Evolutionary conservation across 768 basidiomycete genomes (phyloP), one percentile per base, ranked within the genome.

Genomic region (Tricholoma flavovirens): DNA sequence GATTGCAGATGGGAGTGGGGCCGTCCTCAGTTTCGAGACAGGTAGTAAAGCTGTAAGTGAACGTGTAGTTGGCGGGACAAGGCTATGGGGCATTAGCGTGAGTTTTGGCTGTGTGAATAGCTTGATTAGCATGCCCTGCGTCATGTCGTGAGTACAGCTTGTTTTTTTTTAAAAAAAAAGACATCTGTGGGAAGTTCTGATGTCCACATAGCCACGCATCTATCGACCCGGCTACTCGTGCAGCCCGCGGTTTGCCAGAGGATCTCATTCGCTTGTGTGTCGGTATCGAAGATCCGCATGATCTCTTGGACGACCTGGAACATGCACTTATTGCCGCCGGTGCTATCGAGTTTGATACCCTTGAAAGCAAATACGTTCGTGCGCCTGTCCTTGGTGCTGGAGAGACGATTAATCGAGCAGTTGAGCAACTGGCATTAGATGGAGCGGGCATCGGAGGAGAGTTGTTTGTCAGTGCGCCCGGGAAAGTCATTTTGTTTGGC

Each of bases 21-120:
- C 96, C 0, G 97, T 99, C 1, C 73, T 99, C 49, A 93, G 90
- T 63, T 99, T 99, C 66, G 88, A 90, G 59, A 99, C 97, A 2
- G 94, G 88, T 24, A 88, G 93, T 73, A 93, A 91, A 66, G 85
- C 79, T 49, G 67, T 98, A 57, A 95, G 92, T 67, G 94, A 98
- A 71, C 82, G 86, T 51, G 89, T 98, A 58, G 94, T 99, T 8
- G 96, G 88, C 5, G 90, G 87, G 0, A 91, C 97, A 14, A 80
- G 93, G 53, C 75, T 99, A 24, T 99, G 96, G 95, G 92, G 95
- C 17, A 98, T 99, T 66, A 93, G 89, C 59, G 97, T 99, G 64
- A 94, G 92, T 68, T 99, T 99, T 66, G 97, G 97, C 30, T 94
- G 91, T 62, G 95, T 99, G 58, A 99, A 99, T 75, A 93, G 91